Base-by-base conservation (phyloP, 2,329 filamentous ascomycete genomes). In the Colletotrichum liriopes region DNA sequence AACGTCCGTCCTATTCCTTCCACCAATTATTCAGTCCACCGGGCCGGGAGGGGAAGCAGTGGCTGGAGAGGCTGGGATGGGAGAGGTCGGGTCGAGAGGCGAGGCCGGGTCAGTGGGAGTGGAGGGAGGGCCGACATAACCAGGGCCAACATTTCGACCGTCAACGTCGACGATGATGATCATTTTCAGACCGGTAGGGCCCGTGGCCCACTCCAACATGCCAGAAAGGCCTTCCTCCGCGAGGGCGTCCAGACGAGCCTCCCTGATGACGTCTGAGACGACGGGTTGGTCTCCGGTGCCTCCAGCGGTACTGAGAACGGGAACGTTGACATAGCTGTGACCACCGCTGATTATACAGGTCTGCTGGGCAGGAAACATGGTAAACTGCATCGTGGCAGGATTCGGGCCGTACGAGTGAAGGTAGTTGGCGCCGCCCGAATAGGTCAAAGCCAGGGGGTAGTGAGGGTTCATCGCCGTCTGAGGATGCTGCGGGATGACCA, bases 171-270 rank as follows among this genome's bases (percentile, higher is more conserved):
- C 71, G 0, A 61, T 23, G 26, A 66, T 39, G 2, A 70, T 58
- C 26, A 73, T 18, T n/a, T 73, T 73, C 37, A 73, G 67, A 9
- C 60, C 71, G 3, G 18, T 54, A 20, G 69, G 52, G 6, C 69
- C 52, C 16, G 16, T 23, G 16, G 37, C 55, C 71, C 71, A 73
- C 43, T 66, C 67, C 41, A 73, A 18, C 39, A 71, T 3, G 5
- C 60, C 71, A 0, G 11, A 26, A 9, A 71, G 23, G 14, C 32
- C 43, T 1, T 5, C 61, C 47, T 52, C 71, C 3, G 47, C 55
- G 20, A 73, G 39, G 5, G 2, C 29, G 23, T 70, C 67, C 0
- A 73, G 52, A 16, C 67, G 37, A 1, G 49, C 41, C 39, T 66
- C 67, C 1, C 67, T n/a, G 23, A 73, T 41, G 1, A 73, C 61